These are phyloP conservation scores for Nakazawaea populi DNA, from an alignment of 805 yeast genomes.

Conservation along the genomic window DNA sequence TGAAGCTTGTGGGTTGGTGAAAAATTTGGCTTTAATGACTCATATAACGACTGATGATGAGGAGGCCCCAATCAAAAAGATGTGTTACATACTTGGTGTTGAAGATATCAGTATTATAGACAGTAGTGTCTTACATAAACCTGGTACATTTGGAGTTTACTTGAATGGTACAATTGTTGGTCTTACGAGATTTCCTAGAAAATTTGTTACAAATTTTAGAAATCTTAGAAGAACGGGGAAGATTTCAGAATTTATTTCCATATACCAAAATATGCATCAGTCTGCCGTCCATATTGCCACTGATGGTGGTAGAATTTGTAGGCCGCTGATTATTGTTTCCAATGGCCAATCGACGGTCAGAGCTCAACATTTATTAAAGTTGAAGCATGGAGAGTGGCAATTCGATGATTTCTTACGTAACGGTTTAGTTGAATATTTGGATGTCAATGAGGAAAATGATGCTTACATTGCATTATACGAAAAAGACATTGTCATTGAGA, in stretches of 20 bases:
- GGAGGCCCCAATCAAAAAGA: slow-evolving; percentile 75
- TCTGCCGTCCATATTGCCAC: slow-evolving; percentile 95
- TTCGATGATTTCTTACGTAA: slow-evolving; percentile 84
- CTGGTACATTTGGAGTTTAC: slow-evolving; percentile 78
- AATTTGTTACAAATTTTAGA: slow-evolving; percentile 77
- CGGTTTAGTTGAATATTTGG: slow-evolving; percentile 92
- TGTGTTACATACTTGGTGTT: slow-evolving; percentile 82
- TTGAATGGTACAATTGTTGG: slow-evolving; percentile 94
- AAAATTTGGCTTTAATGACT: slow-evolving; percentile 95
- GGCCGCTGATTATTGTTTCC: slow-evolving; percentile 88
- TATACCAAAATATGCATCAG: slow-evolving; percentile 86
- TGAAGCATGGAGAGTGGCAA: slow-evolving; percentile 66
- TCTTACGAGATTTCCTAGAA: slow-evolving; percentile 79
- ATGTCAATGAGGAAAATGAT: slow-evolving; percentile 96
- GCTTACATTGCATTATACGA: slow-evolving; percentile 89
- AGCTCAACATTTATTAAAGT: slow-evolving; percentile 58
- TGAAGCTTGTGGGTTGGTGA: slow-evolving; percentile 98
- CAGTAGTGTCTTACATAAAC: slow-evolving; percentile 72
- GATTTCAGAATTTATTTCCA: slow-evolving; percentile 85
- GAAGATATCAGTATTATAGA: slow-evolving; percentile 80
- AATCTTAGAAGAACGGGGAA: slow-evolving; percentile 76
- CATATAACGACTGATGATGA: slow-evolving; percentile 98
- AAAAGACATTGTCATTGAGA: slow-evolving; percentile 43
- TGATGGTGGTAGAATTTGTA: slow-evolving; percentile 97
- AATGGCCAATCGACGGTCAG: slow-evolving; percentile 65